phyloP scores from a whole-genome alignment of 805 yeast species.

The Kregervanrija fluxuum region DNA sequence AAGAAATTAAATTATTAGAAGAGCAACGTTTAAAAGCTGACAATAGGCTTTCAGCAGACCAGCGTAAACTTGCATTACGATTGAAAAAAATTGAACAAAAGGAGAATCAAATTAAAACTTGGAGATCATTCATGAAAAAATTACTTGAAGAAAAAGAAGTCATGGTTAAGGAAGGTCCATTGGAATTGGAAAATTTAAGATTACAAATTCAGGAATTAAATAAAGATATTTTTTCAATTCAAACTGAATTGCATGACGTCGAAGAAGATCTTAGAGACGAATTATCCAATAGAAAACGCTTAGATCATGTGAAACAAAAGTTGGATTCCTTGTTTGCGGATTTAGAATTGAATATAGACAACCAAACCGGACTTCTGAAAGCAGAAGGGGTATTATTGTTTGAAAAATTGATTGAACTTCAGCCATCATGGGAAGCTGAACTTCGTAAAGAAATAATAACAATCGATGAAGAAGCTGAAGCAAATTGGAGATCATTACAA shows the following conservation, averaged over 20 bases:
- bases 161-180: slow-evolving; percentile 11
- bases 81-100: slow-evolving; percentile 26
- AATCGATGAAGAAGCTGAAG: slow-evolving; percentile 29
- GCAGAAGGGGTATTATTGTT: slow-evolving; percentile 22
- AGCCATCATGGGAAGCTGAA: slow-evolving; percentile 27
- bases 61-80: slow-evolving; percentile 22
- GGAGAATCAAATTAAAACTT: slow-evolving; percentile 27
- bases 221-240: slow-evolving; percentile 20
- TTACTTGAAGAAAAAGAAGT: slow-evolving; percentile 12
- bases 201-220: slow-evolving; percentile 21
- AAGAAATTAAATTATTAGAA: slow-evolving; percentile 35
- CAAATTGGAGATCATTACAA: slow-evolving; percentile 33
- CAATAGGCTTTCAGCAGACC: slow-evolving; percentile 28
- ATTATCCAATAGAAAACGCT: slow-evolving; percentile 18
- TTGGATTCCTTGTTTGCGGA: slow-evolving; percentile 18
- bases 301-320: slow-evolving; percentile 20
- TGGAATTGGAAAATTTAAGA: slow-evolving; percentile 12
- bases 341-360: slow-evolving; percentile 18
- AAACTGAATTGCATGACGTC: slow-evolving; percentile 22
- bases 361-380: slow-evolving; percentile 23
- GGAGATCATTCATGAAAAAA: slow-evolving; percentile 26
- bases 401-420: slow-evolving; percentile 16
- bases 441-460: slow-evolving; percentile 22
- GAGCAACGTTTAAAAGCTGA: slow-evolving; percentile 33
- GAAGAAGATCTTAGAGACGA: slow-evolving; percentile 28